These are phyloP conservation scores for Alternaria incomplexa DNA, from an alignment of 2,329 filamentous ascomycete genomes.

Conservation along the genomic window DNA sequence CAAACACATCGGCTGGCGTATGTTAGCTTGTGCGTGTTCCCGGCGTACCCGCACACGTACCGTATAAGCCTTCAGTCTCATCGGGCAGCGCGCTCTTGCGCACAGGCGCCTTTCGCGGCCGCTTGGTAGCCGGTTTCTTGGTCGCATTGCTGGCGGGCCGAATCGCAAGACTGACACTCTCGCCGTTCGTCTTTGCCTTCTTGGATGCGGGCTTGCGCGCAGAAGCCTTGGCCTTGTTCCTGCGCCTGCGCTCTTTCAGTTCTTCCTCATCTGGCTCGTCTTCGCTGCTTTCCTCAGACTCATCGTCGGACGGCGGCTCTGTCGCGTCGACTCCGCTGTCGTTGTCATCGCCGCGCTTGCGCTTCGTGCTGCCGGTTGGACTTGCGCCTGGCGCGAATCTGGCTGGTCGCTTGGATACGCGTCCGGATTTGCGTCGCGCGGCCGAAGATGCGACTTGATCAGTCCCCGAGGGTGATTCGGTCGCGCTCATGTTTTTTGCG, in stretches of 20 bases:
- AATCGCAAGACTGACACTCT: conserved; percentile 60
- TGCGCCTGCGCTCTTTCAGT: conserved; percentile 43
- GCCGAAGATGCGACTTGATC: conserved; percentile 34
- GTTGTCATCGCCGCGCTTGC: conserved; percentile 42
- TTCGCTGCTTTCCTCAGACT: conserved; percentile 42
- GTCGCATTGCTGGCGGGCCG: conserved; percentile 53
- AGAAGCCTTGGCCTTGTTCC: conserved; percentile 36
- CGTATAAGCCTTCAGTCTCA: conserved; percentile 63
- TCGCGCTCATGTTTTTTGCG: conserved; percentile 41
- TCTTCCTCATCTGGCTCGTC: conserved; percentile 50
- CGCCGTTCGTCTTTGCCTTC: conserved; percentile 62
- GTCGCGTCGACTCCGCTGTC: conserved; percentile 40
- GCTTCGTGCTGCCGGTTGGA: conserved; percentile 41
- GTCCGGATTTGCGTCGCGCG: conserved; percentile 50
- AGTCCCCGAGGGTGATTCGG: conserved; percentile 30
- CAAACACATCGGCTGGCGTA: conserved; percentile 64
- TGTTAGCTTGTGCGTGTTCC: conserved; percentile 27
- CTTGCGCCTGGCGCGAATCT: conserved; percentile 39
- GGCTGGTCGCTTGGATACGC: conserved; percentile 48
- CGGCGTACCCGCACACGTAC: conserved; percentile 40
- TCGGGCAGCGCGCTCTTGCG: conserved; percentile 58
- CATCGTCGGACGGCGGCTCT: conserved; percentile 34
- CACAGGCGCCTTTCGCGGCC: conserved; percentile 56
- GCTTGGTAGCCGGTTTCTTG: conserved; percentile 49
- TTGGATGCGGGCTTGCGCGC: conserved; percentile 54